Evolutionary conservation across 345 rosid genomes (phyloP), one percentile per base, ranked within the genome.

Genomic region (Eucalyptus sideroxylon): DNA sequence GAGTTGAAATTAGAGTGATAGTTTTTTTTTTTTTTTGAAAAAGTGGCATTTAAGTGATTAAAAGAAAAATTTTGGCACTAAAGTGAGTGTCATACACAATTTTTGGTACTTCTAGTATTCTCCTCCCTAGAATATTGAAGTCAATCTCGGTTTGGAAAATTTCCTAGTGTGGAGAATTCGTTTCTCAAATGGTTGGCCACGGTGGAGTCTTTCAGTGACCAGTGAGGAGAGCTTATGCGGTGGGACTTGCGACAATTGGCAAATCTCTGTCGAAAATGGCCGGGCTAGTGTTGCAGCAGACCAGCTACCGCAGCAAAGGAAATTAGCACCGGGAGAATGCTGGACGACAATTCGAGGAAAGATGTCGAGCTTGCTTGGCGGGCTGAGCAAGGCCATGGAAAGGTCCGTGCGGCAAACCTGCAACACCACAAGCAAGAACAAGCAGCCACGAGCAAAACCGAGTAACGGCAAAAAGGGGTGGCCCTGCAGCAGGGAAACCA

Each of bases 61-160:
- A 16, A 50, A 50, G 1, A 50, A 50, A 16, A 5, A 2, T 6
- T 42, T 50, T 51, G 55, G 0, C 8, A 51, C 0, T 50, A 50
- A 50, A 50, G 3, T 2, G 0, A 50, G 0, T 1, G 8, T 0
- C 3, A 4, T 51, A 6, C 0, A 16, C 1, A 51, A 51, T n/a
- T 0, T 6, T 51, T 7, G 9, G 0, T 0, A 51, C 2, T 50
- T 51, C 9, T 17, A 51, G 23, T 51, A 9, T 17, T 1, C 2
- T 51, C 4, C 23, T 51, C 0, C 4, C 56, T 51, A 17, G 56
- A 51, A 51, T 51, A 51, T 51, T 51, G 23, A 55, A 55, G 1
- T 55, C 5, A 55, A 9, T 55, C 2, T 21, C 0, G 40, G 26
- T 55, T 55, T 8, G 24, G 24, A 55, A 55, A 21, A 55, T 50